phyloP scores from a whole-genome alignment of 768 basidiomycete genomes.

The Favolaschia claudopus region DNA sequence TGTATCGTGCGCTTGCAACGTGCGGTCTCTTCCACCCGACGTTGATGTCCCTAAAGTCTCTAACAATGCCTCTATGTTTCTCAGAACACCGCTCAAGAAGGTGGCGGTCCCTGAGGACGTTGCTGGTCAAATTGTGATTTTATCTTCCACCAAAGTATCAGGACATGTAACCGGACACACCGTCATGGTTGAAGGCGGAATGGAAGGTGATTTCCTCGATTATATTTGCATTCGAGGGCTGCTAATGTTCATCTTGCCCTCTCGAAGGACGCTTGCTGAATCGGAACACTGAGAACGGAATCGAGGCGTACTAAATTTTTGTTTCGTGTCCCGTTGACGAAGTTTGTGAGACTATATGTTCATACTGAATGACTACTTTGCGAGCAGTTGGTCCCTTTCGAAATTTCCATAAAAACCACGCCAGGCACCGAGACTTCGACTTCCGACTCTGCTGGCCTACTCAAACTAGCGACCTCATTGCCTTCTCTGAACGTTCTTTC shows the following conservation, averaged over 20 bases:
- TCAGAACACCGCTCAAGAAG: constrained; percentile 75
- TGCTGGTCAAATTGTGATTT: constrained; percentile 66
- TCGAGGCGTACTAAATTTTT: no score
- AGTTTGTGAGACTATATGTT: no score
- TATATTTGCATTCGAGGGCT: constrained; percentile 32
- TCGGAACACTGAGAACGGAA: background rate
- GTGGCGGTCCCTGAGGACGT: constrained; percentile 68
- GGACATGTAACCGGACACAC: constrained; percentile 78
- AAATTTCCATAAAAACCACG: no score
- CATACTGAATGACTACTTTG: no score
- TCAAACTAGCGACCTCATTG: no score
- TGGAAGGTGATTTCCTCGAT: constrained; percentile 63
- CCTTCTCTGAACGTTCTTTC: no score
- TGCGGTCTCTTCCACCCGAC: constrained; percentile 39
- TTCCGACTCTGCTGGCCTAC: no score
- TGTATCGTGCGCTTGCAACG: constrained; percentile 73
- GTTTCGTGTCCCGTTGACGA: no score
- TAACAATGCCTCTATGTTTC: background rate
- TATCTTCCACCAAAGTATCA: constrained; percentile 67
- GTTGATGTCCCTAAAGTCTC: background rate
- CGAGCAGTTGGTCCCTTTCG: no score
- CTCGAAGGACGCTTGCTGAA: constrained; percentile 15
- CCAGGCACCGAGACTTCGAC: no score
- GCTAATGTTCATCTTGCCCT: constrained; percentile 21
- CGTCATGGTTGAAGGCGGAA: constrained; percentile 77